Base-by-base conservation (phyloP, 192 early-diverging fungal species). In the Backusella westeae region DNA sequence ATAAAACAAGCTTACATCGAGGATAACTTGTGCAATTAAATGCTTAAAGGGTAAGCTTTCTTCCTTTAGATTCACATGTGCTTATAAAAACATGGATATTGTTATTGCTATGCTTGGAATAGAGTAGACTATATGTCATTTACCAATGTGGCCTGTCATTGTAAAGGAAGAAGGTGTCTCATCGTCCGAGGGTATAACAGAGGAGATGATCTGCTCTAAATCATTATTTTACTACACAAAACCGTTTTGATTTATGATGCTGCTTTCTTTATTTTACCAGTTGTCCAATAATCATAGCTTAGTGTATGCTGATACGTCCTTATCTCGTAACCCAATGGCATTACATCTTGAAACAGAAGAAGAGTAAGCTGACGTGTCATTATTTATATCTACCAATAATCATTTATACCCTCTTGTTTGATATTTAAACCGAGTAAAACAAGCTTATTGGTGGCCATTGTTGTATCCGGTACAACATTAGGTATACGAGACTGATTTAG, bases 1-100 rank as follows among this genome's bases (percentile, higher is more conserved):
- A 12, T 32, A 71, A 32, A 36, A 10, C 38, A 34, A 10, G 76
- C 84, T 78, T 85, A 94, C 93, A 87, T 99, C 96, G 80, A 99
- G 83, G 42, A 99, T 91, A 3, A 99, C 91, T 86, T 99, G 90
- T 10, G 97, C 97, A 79, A 99, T 97, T 39, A 99, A 77, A 10
- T 83, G 72, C 78, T 97, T 97, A 87, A 93, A 99, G 12, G 96
- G 96, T 9, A 93, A 81, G 52, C 92, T 93, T 80, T 97, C 91
- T 32, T 96, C 94, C 53, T 96, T 91, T 65, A 99, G 80, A 81
- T 99, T 99, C 88, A 99, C 90, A 77, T 99, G 98, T 2, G 97
- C 94, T 93, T 63, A 8, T 44, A 29, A 39, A 32, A 39, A n/a
- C 17, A 59, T 34, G 19, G 10, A 5, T 8, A 2, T 66, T 26